Evolutionary conservation across 2,329 filamentous ascomycete species (phyloP).

Genomic region (Chalaropsis thielavioides): DNA sequence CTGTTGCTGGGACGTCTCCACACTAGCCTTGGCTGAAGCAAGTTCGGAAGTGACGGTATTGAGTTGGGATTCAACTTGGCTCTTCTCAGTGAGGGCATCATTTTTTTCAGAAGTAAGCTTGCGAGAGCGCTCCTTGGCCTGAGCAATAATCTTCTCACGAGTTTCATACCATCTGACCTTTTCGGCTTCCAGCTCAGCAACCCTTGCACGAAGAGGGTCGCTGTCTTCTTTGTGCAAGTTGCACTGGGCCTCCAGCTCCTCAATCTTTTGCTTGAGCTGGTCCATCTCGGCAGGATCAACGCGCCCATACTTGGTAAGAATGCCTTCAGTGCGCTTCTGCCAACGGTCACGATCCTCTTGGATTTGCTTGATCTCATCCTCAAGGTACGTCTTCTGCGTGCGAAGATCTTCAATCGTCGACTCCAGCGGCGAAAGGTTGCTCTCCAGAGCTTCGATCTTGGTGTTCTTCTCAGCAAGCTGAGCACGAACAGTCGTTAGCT

Average conservation of each 20-base stretch:
- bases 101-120: conserved; percentile 40
- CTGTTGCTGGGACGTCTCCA: conserved; percentile 24
- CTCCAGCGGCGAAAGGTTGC: conserved; percentile 68
- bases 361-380: conserved; percentile 76
- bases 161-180: conserved; percentile 38
- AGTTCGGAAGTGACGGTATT: conserved; percentile 40
- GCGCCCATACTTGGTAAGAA: conserved; percentile 88
- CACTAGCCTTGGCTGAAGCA: conserved; percentile 31
- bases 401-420: conserved; percentile 68
- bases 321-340: conserved; percentile 91
- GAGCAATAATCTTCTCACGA: conserved; percentile 41
- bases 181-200: conserved; percentile 42
- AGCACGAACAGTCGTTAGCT: conserved; percentile 64
- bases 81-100: conserved; percentile 37
- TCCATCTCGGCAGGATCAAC: conserved; percentile 90
- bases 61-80: conserved; percentile 37
- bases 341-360: conserved; percentile 86
- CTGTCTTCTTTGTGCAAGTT: conserved; percentile 39
- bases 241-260: conserved; percentile 49
- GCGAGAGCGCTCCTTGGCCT: conserved; percentile 47
- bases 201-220: conserved; percentile 37
- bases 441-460: conserved; percentile 59
- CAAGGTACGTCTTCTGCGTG: conserved; percentile 63
- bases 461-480: conserved; percentile 60
- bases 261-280: conserved; percentile 65